Evolutionary conservation across 441 rosid genomes (phyloP).

Genomic region (Codiaeum variegatum): DNA sequence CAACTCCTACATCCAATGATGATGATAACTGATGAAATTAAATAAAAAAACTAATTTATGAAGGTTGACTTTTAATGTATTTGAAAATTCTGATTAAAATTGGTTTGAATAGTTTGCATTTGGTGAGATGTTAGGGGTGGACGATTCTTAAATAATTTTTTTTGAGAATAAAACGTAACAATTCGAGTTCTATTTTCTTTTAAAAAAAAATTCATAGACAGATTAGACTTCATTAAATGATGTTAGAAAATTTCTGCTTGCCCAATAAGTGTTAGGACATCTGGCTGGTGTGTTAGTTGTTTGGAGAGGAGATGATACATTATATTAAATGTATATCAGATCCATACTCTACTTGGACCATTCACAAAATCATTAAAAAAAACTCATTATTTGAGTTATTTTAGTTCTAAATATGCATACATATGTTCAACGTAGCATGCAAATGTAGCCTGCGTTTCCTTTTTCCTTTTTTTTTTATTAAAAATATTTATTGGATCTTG

Average conservation of each 20-base stretch:
- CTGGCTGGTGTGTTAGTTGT: slow-evolving; percentile 3
- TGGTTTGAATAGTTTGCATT: slow-evolving; percentile 7
- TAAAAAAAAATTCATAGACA: not conserved
- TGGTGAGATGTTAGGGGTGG: not conserved
- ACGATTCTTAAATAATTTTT: not conserved
- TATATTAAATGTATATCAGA: not conserved
- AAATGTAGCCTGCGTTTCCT: not conserved
- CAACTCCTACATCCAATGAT: too few species aligned
- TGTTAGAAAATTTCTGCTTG: not conserved
- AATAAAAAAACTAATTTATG: too few species aligned
- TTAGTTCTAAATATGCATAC: too few species aligned
- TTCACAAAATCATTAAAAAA: not conserved
- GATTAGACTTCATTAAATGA: slow-evolving; percentile 8
- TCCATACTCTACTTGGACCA: not conserved
- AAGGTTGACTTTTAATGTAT: too few species aligned
- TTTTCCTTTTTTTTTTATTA: too few species aligned
- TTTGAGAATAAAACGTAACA: not conserved
- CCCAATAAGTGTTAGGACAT: not conserved
- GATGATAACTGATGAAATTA: too few species aligned
- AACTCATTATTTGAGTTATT: too few species aligned
- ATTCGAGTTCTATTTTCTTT: too few species aligned
- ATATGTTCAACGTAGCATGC: not conserved
- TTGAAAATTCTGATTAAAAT: not conserved
- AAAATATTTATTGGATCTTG: too few species aligned
- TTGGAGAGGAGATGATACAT: slow-evolving; percentile 5